Percentiles rank a stretch among this genome's conserved stretches.
These are phyloP conservation scores for Xylogone sp. DNA, from an alignment of 2,329 filamentous ascomycete genomes.

Conservation along the genomic window DNA sequence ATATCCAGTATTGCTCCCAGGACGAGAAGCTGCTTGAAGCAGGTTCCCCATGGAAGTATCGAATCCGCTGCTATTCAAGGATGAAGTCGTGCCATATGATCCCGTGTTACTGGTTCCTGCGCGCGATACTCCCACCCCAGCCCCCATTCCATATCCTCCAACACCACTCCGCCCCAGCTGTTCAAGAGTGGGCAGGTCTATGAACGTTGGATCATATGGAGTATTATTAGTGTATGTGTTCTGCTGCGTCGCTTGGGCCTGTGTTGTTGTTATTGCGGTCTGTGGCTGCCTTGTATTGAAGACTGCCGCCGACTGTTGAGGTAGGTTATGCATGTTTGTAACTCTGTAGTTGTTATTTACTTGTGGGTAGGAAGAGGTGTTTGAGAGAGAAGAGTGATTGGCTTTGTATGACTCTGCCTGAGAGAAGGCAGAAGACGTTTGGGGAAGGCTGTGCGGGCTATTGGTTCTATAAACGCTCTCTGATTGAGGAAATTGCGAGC, in stretches of 20 bases:
- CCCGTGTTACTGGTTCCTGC: conserved; percentile 7
- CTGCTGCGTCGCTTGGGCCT: conserved; percentile 23
- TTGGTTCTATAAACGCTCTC: conserved; percentile 25
- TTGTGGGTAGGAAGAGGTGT: conserved; percentile 21
- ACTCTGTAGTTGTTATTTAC: conserved; percentile 18
- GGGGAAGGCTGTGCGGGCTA: conserved; percentile 24
- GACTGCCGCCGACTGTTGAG: conserved; percentile 17
- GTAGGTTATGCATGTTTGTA: conserved; percentile 19
- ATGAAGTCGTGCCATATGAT: conserved; percentile 11
- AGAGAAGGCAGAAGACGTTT: conserved; percentile 24
- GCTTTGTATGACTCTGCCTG: conserved; percentile 20
- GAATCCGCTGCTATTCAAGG: conserved; percentile 14
- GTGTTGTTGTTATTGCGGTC: conserved; percentile 5
- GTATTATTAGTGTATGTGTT: conserved; percentile 16
- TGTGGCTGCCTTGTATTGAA: conserved; percentile 17
- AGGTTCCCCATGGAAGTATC: conserved; percentile 3
- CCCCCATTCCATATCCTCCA: conserved; percentile 9
- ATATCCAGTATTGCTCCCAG: neutral
- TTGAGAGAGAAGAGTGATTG: conserved; percentile 13
- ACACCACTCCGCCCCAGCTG: conserved; percentile 20
- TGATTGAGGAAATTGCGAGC: conserved; percentile 24
- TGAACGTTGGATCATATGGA: conserved; percentile 24
- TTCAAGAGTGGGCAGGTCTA: conserved; percentile 26
- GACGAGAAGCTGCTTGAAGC: neutral
- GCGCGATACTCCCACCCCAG: conserved; percentile 12